Evolutionary conservation across 768 basidiomycete species (phyloP).

Genomic region (Suillus discolor): DNA sequence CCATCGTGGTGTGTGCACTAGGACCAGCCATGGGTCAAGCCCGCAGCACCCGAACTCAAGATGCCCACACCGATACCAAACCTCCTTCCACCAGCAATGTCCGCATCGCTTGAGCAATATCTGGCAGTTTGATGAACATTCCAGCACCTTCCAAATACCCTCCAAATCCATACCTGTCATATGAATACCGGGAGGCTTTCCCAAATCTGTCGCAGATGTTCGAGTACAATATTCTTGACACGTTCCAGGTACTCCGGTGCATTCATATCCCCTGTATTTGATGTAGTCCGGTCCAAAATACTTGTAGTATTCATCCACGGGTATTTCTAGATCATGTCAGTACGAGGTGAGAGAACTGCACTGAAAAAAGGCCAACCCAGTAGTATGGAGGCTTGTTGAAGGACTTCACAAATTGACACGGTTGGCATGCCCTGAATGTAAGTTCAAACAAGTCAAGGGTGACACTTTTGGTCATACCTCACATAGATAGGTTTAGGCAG

Average conservation of each 20-base stretch:
- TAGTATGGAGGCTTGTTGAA: conserved; percentile 88
- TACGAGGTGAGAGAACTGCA: background rate
- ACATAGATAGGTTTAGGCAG: conserved; percentile 95
- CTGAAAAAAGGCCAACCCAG: conserved; percentile 54
- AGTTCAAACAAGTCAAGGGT: conserved; percentile 6
- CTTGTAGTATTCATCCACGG: conserved; percentile 98
- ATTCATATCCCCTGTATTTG: conserved; percentile 96
- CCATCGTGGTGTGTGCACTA: conserved; percentile 60
- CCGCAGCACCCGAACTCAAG: conserved; percentile 57
- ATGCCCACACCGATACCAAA: conserved; percentile 75
- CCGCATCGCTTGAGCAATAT: conserved; percentile 56
- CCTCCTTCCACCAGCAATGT: conserved; percentile 47
- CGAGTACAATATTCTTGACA: conserved; percentile 88
- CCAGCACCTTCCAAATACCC: background rate
- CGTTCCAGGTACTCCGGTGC: conserved; percentile 91
- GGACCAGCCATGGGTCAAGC: conserved; percentile 74
- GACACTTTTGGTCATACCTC: conserved; percentile 47
- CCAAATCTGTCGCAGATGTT: conserved; percentile 83
- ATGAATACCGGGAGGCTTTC: conserved; percentile 91
- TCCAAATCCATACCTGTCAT: conserved; percentile 64
- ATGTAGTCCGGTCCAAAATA: conserved; percentile 98
- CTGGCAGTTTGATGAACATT: conserved; percentile 40
- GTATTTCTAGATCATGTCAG: conserved; percentile 71
- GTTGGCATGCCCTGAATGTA: conserved; percentile 81
- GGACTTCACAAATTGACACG: conserved; percentile 97